Conservation (phyloP, 495 filamentous ascomycete species). For the Umbilicaria muhlenbergii region DNA sequence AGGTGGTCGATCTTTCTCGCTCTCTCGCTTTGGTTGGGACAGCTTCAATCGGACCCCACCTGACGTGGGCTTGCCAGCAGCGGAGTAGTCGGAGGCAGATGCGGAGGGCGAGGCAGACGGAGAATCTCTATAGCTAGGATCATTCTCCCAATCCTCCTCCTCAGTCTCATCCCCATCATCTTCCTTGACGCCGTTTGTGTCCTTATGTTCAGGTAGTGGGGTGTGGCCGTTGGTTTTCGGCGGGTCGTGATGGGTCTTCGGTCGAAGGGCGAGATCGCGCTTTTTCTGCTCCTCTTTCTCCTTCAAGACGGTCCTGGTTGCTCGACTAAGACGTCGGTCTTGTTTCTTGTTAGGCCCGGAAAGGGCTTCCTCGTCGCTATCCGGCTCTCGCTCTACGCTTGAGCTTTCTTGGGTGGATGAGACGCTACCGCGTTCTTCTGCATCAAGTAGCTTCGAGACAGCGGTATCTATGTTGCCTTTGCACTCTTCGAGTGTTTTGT, state of each 20-base stretch:
- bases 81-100: conserved; percentile 14
- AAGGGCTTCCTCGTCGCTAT: conserved; percentile 26
- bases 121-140: conserved; percentile 11
- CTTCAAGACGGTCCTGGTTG: conserved; percentile 12
- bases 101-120: conserved; percentile 14
- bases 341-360: conserved; percentile 33
- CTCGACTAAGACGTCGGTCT: conserved; percentile 24
- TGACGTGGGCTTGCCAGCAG: conserved; percentile 7
- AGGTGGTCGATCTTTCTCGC: neutral
- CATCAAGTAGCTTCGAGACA: conserved; percentile 41
- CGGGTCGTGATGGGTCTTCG: conserved; percentile 4
- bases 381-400: conserved; percentile 30
- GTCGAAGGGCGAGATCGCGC: conserved; percentile 9
- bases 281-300: conserved; percentile 4
- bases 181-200: conserved; percentile 3
- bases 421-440: conserved; percentile 24
- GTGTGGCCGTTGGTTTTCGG: conserved; percentile 7
- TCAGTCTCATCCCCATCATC: conserved; percentile 14
- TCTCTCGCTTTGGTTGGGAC: conserved; percentile 12
- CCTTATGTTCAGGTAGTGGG: conserved; percentile 4
- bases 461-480: conserved; percentile 45
- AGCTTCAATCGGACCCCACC: conserved; percentile 11
- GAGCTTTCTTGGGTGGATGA: conserved; percentile 22
- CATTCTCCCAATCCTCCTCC: conserved; percentile 16
- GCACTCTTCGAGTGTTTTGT: conserved; percentile 40